Evolutionary conservation across 2,329 filamentous ascomycete species (phyloP), one percentile per base, ranked within the genome.

Genomic region (Chrysoporthe deuterocubensis): DNA sequence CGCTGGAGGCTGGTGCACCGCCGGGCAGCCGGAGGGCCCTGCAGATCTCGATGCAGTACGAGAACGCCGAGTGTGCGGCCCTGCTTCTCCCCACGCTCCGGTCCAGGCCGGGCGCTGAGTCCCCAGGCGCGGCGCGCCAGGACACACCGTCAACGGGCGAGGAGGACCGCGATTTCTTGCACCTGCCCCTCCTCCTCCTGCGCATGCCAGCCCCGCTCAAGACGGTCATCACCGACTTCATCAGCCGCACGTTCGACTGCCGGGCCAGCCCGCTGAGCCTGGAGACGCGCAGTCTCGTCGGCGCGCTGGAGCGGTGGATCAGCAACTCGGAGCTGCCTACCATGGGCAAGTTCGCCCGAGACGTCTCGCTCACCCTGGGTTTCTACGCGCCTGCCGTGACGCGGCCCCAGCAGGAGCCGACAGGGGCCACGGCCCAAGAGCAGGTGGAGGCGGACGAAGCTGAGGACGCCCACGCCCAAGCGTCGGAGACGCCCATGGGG

Each of bases 151-250:
- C 54, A 26, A 13, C n/a, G 48, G 50, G 56, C 59, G 60, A 43
- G 54, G 57, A 72, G 1, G 62, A 57, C 3, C 73, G 32, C 8
- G 56, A 74, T 1, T 88, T 88, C 64, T 44, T 85, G 3, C 74
- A 80, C 42, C 78, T 88, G 0, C 86, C 86, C 0, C 76, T 89
- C 0, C 77, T 89, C 2, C 76, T 89, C 0, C 75, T 87, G 42
- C 81, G 85, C 34, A 87, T 88, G 84, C 86, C 87, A 0, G 76
- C 82, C 4, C 76, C 84, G 2, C 76, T 89, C 0, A 86, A 85
- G 71, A 68, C 77, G 2, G 76, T 84, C 26, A 71, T 89, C 0
- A 69, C 79, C n/a, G 80, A 83, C 32, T 89, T 88, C 74, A 76
- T 89, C 13, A 78, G 81, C 3, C 80, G 76, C 54, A 82, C 82